Evolutionary conservation across 2,329 filamentous ascomycete species (phyloP).

Genomic region (Fusarium poae): DNA sequence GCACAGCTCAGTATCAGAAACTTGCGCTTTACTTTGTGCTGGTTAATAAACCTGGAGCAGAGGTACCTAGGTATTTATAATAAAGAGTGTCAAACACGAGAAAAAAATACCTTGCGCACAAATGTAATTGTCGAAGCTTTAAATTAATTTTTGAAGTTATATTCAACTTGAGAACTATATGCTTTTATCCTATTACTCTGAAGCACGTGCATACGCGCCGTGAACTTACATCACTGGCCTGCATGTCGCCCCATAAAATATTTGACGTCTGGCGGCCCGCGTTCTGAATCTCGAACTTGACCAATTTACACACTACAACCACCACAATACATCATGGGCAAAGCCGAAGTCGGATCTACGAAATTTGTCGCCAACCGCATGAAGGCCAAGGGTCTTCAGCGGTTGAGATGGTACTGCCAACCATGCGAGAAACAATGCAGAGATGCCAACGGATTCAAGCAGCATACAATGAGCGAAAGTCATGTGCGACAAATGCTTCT

Average conservation of each 20-base stretch:
- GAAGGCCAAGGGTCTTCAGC: slow-evolving; percentile 82
- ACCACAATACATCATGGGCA: slow-evolving; percentile 75
- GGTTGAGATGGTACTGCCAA: slow-evolving; percentile 92
- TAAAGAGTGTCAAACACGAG: not conserved
- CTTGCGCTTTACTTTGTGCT: not conserved
- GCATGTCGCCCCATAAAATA: slow-evolving; percentile 3
- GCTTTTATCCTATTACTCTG: not conserved
- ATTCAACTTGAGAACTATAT: not conserved
- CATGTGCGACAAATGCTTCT: slow-evolving; percentile 91
- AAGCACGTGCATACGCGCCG: not conserved
- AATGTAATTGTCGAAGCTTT: not conserved
- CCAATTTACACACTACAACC: slow-evolving; percentile 11
- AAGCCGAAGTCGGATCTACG: slow-evolving; percentile 91
- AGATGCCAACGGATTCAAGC: slow-evolving; percentile 93
- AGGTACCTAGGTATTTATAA: not conserved
- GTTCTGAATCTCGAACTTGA: not conserved
- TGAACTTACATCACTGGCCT: not conserved
- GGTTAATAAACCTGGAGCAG: not conserved
- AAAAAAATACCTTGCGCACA: not conserved
- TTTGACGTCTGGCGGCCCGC: slow-evolving; percentile 3
- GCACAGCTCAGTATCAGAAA: not conserved
- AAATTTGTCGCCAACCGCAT: slow-evolving; percentile 93
- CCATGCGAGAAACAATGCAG: slow-evolving; percentile 75
- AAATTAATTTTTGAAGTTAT: not conserved
- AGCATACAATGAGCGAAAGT: slow-evolving; percentile 85